Base-by-base conservation (phyloP, 2,329 filamentous ascomycete species). In the Arthrocladium fulminans region DNA sequence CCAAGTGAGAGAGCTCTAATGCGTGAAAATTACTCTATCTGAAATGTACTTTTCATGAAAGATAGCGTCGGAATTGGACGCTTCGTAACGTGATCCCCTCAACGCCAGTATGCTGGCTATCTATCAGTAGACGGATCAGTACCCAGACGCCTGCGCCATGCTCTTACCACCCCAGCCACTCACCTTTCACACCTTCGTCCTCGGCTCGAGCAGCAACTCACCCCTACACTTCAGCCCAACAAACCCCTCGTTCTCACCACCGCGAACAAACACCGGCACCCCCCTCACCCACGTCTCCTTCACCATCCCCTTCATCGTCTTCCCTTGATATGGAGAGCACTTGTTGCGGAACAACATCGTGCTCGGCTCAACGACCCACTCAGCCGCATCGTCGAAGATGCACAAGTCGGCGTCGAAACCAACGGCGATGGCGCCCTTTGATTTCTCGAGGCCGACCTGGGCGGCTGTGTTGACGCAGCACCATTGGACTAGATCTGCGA, bases 311-410 rank as follows among this genome's bases (percentile, higher is more conserved):
- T 74, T 77, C 59, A 96, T 82, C 25, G 72, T 75, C 65, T 83
- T 84, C 17, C 86, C 86, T 64, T 95, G 84, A 74, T 94, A 96
- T 0, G 89, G 88, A 49, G 83, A 88, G 72, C 88, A 89, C 61
- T 88, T 87, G 67, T 96, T 95, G 67, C 88, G 83, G 77, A 94
- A 98, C 57, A 92, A 77, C 88, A 98, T 94, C 43, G 88, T 87
- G 52, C 77, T 81, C 15, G 77, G 73, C 50, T 78, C 70, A 45
- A 94, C 81, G 20, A 81, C 76, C 76, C 90, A 98, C 57, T 77
- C 76, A 19, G 80, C 81, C n/a, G 75, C 69, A 54, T 94, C 88
- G 63, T 97, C 90, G 63, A 97, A 96, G 13, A 97, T 82, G 58
- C 87, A 92, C 37, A 97, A 76, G 63, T 97, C 90, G 1, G 84